Evolutionary conservation across 2,329 filamentous ascomycete genomes (phyloP).

Genomic region (Fusarium sp.): DNA sequence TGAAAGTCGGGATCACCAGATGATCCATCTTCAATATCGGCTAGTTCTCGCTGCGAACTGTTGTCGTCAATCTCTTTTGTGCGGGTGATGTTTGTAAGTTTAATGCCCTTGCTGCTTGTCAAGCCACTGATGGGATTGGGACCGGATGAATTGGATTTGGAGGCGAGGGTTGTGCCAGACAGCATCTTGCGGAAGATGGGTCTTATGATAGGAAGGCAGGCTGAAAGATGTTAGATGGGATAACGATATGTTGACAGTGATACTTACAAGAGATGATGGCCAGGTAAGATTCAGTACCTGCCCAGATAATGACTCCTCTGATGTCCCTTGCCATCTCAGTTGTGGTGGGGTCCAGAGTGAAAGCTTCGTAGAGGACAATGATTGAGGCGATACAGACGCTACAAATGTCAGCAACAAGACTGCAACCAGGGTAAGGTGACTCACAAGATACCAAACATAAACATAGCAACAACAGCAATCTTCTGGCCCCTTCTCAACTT

Average conservation of each 20-base stretch:
- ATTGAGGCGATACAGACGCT: slow-evolving; percentile 28
- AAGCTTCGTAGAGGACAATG: slow-evolving; percentile 26
- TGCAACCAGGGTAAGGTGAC: neutral
- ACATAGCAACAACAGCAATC: slow-evolving; percentile 31
- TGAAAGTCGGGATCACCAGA: slow-evolving; percentile 26
- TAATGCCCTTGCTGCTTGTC: slow-evolving; percentile 30
- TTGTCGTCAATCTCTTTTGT: slow-evolving; percentile 31
- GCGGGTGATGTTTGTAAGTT: slow-evolving; percentile 19
- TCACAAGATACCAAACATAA: slow-evolving; percentile 38
- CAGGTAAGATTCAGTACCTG: slow-evolving; percentile 21
- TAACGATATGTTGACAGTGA: neutral
- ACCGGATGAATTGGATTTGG: slow-evolving; percentile 20
- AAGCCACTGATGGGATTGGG: slow-evolving; percentile 31
- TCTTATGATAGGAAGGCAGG: slow-evolving; percentile 28
- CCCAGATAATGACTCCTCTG: slow-evolving; percentile 31
- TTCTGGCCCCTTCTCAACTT: slow-evolving; percentile 27
- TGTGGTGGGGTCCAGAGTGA: slow-evolving; percentile 19
- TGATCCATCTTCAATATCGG: slow-evolving; percentile 28
- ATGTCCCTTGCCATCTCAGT: slow-evolving; percentile 31
- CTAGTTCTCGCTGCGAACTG: slow-evolving; percentile 28
- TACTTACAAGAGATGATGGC: slow-evolving; percentile 35
- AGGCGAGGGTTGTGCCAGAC: slow-evolving; percentile 13
- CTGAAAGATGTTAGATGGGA: slow-evolving; percentile 4
- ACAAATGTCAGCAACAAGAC: neutral
- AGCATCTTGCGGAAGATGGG: slow-evolving; percentile 24